Conservation (phyloP, 768 basidiomycete genomes). For the Boletus rex-veris region DNA sequence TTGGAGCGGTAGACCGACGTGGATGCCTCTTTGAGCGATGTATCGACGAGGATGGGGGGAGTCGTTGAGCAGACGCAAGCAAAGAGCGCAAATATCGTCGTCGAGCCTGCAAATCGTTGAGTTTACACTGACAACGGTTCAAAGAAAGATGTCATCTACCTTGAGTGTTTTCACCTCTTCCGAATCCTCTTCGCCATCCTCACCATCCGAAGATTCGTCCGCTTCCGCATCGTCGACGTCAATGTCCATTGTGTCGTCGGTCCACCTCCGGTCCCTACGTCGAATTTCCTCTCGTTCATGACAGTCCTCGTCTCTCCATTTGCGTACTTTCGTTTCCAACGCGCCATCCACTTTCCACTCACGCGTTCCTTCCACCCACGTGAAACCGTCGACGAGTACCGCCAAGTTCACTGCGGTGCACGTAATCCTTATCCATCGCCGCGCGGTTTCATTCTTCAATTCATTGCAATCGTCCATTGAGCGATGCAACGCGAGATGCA, state of each 20-base stretch:
- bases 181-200: constrained; percentile 57
- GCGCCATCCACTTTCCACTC: constrained; percentile 63
- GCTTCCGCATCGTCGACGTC: constrained; percentile 53
- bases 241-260: constrained; percentile 68
- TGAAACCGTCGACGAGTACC: constrained; percentile 71
- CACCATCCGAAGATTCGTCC: constrained; percentile 43
- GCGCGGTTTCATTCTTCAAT: constrained; percentile 38
- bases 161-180: constrained; percentile 78
- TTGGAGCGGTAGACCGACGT: constrained; percentile 32
- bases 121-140: constrained; percentile 3
- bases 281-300: constrained; percentile 62
- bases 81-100: constrained; percentile 70
- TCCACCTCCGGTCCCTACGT: constrained; percentile 59
- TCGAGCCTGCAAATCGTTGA: constrained; percentile 49
- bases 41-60: constrained; percentile 22
- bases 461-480: constrained; percentile 41
- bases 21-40: constrained; percentile 28
- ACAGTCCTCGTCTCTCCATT: constrained; percentile 69
- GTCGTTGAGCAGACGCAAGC: constrained; percentile 45
- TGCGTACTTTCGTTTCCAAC: constrained; percentile 64
- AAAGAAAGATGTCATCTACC: constrained; percentile 43
- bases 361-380: constrained; percentile 55
- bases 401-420: constrained; percentile 69
- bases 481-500: constrained; percentile 33
- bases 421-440: constrained; percentile 73